These are phyloP conservation scores for Kazachstania viticola DNA, from an alignment of 805 yeast species.

Conservation along the genomic window DNA sequence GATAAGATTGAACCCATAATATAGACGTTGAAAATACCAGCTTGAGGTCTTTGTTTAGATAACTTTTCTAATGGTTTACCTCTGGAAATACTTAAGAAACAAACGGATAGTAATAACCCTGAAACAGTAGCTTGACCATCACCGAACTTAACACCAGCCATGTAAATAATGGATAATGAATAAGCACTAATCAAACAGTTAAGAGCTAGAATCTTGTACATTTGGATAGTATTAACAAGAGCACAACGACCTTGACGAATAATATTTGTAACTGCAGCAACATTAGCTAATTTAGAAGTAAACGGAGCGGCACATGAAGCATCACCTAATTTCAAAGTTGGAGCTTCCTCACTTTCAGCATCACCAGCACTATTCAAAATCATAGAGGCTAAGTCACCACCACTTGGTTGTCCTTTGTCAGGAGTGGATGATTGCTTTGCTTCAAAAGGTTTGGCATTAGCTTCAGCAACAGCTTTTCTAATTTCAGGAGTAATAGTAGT, in stretches of 20 bases:
- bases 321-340: slow-evolving; percentile 89
- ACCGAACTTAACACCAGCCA: slow-evolving; percentile 97
- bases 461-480: slow-evolving; percentile 46
- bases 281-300: slow-evolving; percentile 87
- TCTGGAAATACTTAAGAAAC: slow-evolving; percentile 90
- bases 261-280: slow-evolving; percentile 83
- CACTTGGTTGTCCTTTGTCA: slow-evolving; percentile 32
- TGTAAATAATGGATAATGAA: slow-evolving; percentile 81
- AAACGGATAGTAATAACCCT: slow-evolving; percentile 83
- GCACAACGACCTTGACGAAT: slow-evolving; percentile 98
- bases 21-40: slow-evolving; percentile 88
- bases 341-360: slow-evolving; percentile 64
- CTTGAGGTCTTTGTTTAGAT: slow-evolving; percentile 91
- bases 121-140: slow-evolving; percentile 96
- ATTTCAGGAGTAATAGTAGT: slow-evolving; percentile 67
- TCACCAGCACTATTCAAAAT: slow-evolving; percentile 19
- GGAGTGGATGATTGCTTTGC: slow-evolving; percentile 35
- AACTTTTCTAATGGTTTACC: slow-evolving; percentile 84
- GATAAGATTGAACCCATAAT: slow-evolving; percentile 97
- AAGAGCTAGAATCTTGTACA: slow-evolving; percentile 95
- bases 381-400: slow-evolving; percentile 37
- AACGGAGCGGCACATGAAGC: slow-evolving; percentile 99
- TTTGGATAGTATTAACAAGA: slow-evolving; percentile 91
- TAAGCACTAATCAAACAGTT: slow-evolving; percentile 96
- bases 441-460: slow-evolving; percentile 29